These are phyloP conservation scores for Perkinsela sp. DNA, from an alignment of 208 protist genomes.

Conservation along the genomic window DNA sequence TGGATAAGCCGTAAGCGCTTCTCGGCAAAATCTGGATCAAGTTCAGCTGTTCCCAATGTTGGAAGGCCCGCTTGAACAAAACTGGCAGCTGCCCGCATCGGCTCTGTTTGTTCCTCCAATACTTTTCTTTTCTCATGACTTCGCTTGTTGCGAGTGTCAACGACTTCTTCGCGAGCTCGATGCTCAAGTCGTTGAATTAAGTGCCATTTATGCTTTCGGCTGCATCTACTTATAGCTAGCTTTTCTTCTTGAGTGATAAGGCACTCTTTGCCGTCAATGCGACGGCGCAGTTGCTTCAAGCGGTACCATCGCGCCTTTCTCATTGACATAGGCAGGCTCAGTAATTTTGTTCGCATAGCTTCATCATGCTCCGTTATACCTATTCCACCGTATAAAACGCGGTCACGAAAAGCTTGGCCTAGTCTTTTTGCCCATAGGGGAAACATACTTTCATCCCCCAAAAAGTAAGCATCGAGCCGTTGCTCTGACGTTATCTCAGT, in stretches of 20 bases:
- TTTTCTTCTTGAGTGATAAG: not conserved
- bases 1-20: not conserved
- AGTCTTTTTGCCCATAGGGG: conserved; percentile 47
- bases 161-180: not conserved
- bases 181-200: not conserved
- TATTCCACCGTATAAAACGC: conserved; percentile 50
- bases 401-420: conserved; percentile 41
- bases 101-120: not conserved
- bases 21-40: not conserved
- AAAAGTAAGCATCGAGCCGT: conserved; percentile 53
- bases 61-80: not conserved
- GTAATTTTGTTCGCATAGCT: conserved; percentile 29
- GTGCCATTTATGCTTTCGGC: not conserved
- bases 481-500: conserved; percentile 29
- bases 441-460: conserved; percentile 48
- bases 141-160: not conserved
- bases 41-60: not conserved
- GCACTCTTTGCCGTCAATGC: not conserved
- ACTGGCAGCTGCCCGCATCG: not conserved
- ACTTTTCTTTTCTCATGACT: not conserved
- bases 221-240: not conserved
- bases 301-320: conserved; percentile 32
- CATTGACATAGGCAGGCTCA: conserved; percentile 22
- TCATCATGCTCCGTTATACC: conserved; percentile 60
- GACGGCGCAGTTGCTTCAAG: conserved; percentile 12